Conservation (phyloP, 1,284 basidiomycete species). For the Takashimella koratensis region DNA sequence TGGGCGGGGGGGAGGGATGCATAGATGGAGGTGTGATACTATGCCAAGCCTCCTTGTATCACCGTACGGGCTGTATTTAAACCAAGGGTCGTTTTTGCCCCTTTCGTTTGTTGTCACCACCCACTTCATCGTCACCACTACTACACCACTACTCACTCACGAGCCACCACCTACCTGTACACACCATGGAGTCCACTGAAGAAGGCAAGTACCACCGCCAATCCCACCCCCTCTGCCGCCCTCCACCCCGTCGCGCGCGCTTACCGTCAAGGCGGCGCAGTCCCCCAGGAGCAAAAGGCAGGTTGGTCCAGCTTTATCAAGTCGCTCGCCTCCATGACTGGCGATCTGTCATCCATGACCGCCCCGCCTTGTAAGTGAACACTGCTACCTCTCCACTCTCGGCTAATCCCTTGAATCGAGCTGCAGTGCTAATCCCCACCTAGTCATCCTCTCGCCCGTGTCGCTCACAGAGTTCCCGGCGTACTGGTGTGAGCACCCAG, state of each 20-base stretch:
- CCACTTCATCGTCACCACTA: no score
- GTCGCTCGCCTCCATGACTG: constrained; percentile 74
- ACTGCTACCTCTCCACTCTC: constrained; percentile 50
- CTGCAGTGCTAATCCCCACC: no score
- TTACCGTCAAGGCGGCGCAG: constrained; percentile 35
- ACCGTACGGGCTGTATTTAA: no score
- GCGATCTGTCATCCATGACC: constrained; percentile 89
- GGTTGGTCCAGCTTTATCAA: constrained; percentile 51
- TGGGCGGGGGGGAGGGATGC: no score
- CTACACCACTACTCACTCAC: no score
- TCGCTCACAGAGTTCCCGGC: constrained; percentile 73
- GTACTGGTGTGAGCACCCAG: constrained; percentile 89
- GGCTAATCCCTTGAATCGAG: no score
- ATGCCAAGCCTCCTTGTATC: no score
- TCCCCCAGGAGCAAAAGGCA: constrained; percentile 49
- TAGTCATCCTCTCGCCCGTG: constrained; percentile 76
- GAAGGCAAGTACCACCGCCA: neutral
- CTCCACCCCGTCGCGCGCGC: neutral
- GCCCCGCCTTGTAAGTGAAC: constrained; percentile 61
- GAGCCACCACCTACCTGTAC: no score
- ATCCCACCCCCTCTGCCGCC: neutral
- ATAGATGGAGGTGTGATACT: no score
- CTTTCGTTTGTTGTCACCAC: no score
- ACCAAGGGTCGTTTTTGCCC: no score
- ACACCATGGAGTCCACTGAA: neutral